These are phyloP conservation scores for Chlorella sorokiniana DNA, from an alignment of 139 green algal species.

Conservation along the genomic window DNA sequence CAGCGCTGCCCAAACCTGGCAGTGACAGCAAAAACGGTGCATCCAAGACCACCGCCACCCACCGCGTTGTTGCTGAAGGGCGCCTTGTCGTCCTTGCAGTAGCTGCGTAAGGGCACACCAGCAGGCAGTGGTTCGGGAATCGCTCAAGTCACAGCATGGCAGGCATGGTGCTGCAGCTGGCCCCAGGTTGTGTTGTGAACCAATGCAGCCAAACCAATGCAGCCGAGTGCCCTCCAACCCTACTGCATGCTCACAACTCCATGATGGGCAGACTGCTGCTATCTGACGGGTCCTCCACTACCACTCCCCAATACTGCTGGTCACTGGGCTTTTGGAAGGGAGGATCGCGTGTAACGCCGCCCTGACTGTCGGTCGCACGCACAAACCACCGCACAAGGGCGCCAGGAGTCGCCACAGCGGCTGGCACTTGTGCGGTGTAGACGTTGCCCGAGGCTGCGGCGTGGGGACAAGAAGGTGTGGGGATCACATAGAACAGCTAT, in stretches of 20 bases:
- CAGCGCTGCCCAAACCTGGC: background rate
- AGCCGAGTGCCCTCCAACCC: background rate
- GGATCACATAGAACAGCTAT: too few species aligned
- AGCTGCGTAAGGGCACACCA: conserved; percentile 4
- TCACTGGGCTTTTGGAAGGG: background rate
- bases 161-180: too few species aligned
- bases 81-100: conserved; percentile 38
- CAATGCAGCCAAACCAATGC: background rate
- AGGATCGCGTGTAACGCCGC: conserved; percentile 23
- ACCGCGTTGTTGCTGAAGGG: conserved; percentile 28
- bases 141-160: too few species aligned
- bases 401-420: background rate
- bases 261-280: conserved; percentile 42
- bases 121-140: too few species aligned
- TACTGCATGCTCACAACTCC: conserved; percentile 40
- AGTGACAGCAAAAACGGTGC: background rate
- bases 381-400: conserved; percentile 55
- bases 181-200: background rate
- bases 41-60: background rate
- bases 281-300: conserved; percentile 34
- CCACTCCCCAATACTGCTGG: conserved; percentile 47
- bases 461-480: background rate
- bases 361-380: conserved; percentile 26
- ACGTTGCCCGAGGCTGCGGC: background rate
- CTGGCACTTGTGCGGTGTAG: conserved; percentile 47